Percentiles rank a stretch among this genome's conserved stretches.
phyloP scores from a whole-genome alignment of 441 rosid species.

The Raphanus hybrid region DNA sequence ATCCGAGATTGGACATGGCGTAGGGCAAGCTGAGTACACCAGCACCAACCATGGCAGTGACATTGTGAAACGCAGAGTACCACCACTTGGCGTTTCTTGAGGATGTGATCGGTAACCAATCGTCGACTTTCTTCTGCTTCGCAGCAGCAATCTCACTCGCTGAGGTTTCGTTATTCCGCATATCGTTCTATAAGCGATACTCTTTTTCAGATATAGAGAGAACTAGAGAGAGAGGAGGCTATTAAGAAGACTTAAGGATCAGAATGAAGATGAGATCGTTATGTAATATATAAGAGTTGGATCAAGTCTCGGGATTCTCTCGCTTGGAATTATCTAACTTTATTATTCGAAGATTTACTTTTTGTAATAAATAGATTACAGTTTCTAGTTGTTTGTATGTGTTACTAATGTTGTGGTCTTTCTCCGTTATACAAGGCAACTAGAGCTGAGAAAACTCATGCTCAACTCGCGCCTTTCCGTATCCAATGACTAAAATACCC shows the following conservation, averaged over 20 bases:
- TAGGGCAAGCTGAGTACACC: constrained; percentile 64
- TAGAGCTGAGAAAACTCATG: too few species aligned
- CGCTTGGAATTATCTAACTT: not conserved
- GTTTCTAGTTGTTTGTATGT: not conserved
- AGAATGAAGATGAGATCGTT: not conserved
- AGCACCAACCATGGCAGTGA: constrained; percentile 71
- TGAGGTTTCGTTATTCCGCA: constrained; percentile 10
- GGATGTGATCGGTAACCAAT: constrained; percentile 61
- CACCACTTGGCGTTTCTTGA: constrained; percentile 60
- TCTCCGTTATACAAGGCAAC: too few species aligned
- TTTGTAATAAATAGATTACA: not conserved
- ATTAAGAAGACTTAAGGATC: not conserved
- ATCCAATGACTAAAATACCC: too few species aligned
- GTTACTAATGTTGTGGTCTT: not conserved
- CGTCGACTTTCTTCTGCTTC: constrained; percentile 43
- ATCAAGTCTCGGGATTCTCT: constrained; percentile 11
- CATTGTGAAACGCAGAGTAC: constrained; percentile 63
- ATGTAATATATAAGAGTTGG: not conserved
- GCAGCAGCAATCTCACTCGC: constrained; percentile 21
- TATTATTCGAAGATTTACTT: not conserved
- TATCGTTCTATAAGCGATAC: not conserved
- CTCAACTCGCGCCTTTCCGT: too few species aligned
- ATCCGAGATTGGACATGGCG: constrained; percentile 64
- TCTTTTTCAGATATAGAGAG: not conserved
- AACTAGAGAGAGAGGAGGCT: too few species aligned